Conservation (phyloP, 2,329 filamentous ascomycete species). For the Fulvia fulva region DNA sequence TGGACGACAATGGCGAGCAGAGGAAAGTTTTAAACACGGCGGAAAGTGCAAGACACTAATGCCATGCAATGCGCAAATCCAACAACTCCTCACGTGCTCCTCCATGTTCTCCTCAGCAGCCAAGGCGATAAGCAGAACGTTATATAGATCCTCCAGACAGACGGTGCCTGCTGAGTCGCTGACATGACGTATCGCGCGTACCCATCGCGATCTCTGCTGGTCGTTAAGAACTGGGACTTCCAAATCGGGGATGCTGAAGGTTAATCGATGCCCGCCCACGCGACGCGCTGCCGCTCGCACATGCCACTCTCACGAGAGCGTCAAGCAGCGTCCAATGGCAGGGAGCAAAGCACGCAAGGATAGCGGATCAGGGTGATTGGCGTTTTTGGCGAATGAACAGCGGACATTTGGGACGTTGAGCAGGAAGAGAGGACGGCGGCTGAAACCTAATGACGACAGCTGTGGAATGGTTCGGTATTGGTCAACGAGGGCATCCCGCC, state of each 20-base stretch:
- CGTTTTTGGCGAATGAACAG: not conserved
- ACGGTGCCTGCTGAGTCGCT: not conserved
- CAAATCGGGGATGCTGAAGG: not conserved
- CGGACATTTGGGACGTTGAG: slow-evolving; percentile 6
- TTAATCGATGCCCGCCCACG: slow-evolving; percentile 2
- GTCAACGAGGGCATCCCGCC: not conserved
- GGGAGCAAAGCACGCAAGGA: not conserved
- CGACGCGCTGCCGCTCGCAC: not conserved
- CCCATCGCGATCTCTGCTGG: not conserved
- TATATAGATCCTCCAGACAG: not conserved
- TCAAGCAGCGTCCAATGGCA: too few relatives aligned
- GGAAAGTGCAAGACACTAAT: not conserved
- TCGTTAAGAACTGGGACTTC: not conserved
- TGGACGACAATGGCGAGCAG: not conserved
- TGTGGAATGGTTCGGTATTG: not conserved
- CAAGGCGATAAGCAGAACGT: not conserved
- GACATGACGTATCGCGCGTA: slow-evolving; percentile 2
- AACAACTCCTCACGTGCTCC: not conserved
- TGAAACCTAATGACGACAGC: slow-evolving; percentile 9
- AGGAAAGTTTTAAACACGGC: slow-evolving; percentile 1
- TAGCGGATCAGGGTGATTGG: not conserved
- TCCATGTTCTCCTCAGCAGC: not conserved
- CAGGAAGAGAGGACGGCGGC: not conserved
- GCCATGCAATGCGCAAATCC: not conserved
- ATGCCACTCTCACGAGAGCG: slow-evolving; percentile 3